phyloP scores from a whole-genome alignment of 129 eudicot genomes.

The Flaveria bidentis region DNA sequence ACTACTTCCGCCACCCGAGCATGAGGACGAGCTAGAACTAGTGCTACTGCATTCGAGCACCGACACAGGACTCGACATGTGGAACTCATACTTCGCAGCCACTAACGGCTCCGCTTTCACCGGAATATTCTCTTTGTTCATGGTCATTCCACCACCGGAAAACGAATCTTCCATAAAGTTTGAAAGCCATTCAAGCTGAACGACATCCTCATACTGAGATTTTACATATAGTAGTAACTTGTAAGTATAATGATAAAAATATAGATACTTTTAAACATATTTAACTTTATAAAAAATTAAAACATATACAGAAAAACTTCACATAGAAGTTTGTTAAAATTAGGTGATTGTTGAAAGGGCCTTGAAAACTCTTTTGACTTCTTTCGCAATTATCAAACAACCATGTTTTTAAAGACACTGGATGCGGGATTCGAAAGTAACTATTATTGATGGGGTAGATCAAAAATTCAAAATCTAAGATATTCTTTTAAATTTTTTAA shows the following conservation, averaged over 20 bases:
- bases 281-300: too few relatives aligned
- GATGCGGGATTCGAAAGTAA: constrained; percentile 17
- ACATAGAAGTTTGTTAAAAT: constrained; percentile 19
- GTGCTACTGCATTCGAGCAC: constrained; percentile 73
- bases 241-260: not conserved
- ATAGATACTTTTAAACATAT: too few relatives aligned
- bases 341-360: too few relatives aligned
- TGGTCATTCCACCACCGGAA: constrained; percentile 70
- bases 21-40: constrained; percentile 58
- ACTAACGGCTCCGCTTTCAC: constrained; percentile 32
- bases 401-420: constrained; percentile 28
- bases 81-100: constrained; percentile 55
- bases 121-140: constrained; percentile 40
- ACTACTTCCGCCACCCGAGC: constrained; percentile 40
- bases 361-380: not conserved
- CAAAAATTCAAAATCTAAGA: not conserved
- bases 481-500: not conserved
- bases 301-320: constrained; percentile 7
- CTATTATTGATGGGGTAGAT: constrained; percentile 5
- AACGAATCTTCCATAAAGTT: constrained; percentile 87
- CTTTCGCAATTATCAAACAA: not conserved
- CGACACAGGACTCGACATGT: constrained; percentile 78
- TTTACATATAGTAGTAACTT: not conserved
- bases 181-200: constrained; percentile 93
- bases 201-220: constrained; percentile 76